Evolutionary conservation across 768 basidiomycete genomes (phyloP), one percentile per base, ranked within the genome.

Genomic region (Tylopilus sp.): DNA sequence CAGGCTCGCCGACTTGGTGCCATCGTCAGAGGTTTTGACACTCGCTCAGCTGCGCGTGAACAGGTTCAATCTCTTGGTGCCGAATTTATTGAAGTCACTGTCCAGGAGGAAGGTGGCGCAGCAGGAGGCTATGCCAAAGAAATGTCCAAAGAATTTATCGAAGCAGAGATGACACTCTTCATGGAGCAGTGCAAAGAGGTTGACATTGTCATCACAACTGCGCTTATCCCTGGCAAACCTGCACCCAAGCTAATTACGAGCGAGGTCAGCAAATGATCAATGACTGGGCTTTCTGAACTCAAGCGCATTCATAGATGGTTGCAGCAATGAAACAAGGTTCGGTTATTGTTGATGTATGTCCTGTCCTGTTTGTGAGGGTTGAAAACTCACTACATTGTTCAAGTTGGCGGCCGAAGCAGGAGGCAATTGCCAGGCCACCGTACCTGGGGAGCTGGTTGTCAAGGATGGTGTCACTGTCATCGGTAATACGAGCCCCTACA

Each of bases 311-410:
- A 9, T 47, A 77, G 74, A 92, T 93, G 87, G 78, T 94, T 13
- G 80, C 83, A 36, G 86, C 83, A n/a, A 92, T 94, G 91, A 92
- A 88, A 59, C 89, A 88, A 71, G 91, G 91, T 22, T 93, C 91
- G 5, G 83, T 94, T 25, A 81, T 94, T 47, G 91, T 93, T 23
- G 91, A 94, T 67, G 69, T 69, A 55, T 44, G 68, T 60, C 28
- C 3, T 54, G 9, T 51, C 30, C 23, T 22, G 22, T 42, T 22
- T 40, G 10, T 22, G 38, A 25, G 40, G 31, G 17, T 23, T 25
- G 36, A 52, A 47, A 39, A n/a, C 47, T 70, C 23, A 69, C 44
- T 17, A 25, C 43, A 35, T 33, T 40, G 28, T 31, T 57, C 21
- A 54, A 71, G 69, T 31, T 69, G 52, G 91, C 91, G 35, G 86